A percentile compares a stretch with the other conserved stretches of the same genome.
Conservation (phyloP, 441 rosid species). For the Corymbia citriodora region DNA sequence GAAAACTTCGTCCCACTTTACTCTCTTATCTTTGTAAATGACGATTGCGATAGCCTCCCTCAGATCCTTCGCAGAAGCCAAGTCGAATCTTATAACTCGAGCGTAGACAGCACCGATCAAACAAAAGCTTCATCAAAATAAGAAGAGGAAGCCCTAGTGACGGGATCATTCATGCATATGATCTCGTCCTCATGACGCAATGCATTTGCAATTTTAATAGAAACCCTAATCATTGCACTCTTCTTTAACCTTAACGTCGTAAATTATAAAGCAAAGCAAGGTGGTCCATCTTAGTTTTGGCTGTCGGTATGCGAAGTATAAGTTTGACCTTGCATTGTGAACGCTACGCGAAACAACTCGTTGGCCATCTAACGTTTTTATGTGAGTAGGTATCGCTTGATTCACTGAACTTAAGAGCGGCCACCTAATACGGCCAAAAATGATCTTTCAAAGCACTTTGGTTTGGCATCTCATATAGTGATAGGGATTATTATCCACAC, state of each 20-base stretch:
- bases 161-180: neutral
- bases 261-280: neutral
- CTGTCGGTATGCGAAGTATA: neutral
- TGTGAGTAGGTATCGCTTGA: neutral
- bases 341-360: neutral
- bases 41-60: conserved; percentile 60
- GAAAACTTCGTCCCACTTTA: conserved; percentile 60
- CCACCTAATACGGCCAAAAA: neutral
- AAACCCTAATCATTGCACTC: neutral
- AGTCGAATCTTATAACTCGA: neutral
- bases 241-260: neutral
- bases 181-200: neutral
- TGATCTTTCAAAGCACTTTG: neutral
- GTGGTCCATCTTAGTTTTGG: neutral
- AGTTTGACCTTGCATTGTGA: neutral
- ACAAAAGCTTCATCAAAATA: neutral
- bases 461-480: neutral
- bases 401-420: neutral
- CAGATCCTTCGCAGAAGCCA: conserved; percentile 28
- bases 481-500: neutral
- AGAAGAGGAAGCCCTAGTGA: neutral
- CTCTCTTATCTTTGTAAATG: conserved; percentile 41
- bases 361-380: neutral
- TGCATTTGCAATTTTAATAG: neutral
- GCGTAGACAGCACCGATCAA: neutral